Percentiles rank a stretch among this genome's conserved stretches.
phyloP scores from a whole-genome alignment of 2,329 filamentous ascomycete species.

The Trichoderma breve region DNA sequence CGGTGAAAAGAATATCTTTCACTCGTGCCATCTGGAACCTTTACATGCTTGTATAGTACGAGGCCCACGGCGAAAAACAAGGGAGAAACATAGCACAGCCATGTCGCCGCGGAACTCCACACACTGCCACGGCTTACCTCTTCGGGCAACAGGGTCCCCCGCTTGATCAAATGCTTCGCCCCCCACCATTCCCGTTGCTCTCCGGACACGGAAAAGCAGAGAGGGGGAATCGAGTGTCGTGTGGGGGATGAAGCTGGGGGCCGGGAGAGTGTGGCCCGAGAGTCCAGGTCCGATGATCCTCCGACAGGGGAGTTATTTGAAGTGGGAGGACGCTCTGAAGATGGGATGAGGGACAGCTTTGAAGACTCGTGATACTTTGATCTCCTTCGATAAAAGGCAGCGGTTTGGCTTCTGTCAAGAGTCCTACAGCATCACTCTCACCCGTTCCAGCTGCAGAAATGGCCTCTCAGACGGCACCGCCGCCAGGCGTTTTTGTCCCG shows the following conservation, averaged over 20 bases:
- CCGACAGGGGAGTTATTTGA: conserved; percentile 12
- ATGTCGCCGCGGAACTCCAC: conserved; percentile 9
- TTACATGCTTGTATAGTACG: conserved; percentile 12
- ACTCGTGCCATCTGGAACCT: background rate
- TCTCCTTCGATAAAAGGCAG: background rate
- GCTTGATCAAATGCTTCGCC: background rate
- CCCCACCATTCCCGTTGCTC: conserved; percentile 3
- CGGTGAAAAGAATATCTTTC: background rate
- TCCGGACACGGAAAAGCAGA: conserved; percentile 14
- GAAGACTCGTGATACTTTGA: background rate
- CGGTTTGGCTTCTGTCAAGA: background rate
- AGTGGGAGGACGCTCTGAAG: conserved; percentile 8
- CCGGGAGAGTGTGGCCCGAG: conserved; percentile 14
- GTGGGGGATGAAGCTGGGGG: background rate
- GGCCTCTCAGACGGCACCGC: conserved; percentile 32
- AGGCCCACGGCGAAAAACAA: conserved; percentile 2
- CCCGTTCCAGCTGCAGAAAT: background rate
- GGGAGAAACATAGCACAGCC: conserved; percentile 13
- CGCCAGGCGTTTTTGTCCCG: conserved; percentile 57
- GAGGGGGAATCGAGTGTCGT: background rate
- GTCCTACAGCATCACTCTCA: background rate
- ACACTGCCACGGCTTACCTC: background rate
- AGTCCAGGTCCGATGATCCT: background rate
- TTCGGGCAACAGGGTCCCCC: background rate
- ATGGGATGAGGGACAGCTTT: background rate